These are phyloP conservation scores for Stereocaulon alpinum DNA, from an alignment of 495 filamentous ascomycete species.

Conservation along the genomic window DNA sequence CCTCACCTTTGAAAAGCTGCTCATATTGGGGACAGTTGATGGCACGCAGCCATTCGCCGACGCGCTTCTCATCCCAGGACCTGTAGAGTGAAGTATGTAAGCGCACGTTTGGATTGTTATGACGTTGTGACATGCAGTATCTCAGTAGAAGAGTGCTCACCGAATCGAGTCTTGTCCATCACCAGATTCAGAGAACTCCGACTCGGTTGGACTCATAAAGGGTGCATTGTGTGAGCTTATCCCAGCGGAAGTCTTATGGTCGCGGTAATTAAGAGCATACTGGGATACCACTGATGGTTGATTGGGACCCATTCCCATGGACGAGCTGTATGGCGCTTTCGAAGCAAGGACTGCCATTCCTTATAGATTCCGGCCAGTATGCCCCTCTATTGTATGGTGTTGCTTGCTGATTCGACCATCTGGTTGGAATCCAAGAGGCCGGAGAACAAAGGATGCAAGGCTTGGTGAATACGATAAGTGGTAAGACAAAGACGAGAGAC, in stretches of 20 bases:
- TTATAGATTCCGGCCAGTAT: background rate
- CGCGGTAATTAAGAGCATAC: constrained; percentile 39
- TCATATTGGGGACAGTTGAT: constrained; percentile 93
- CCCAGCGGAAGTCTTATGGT: constrained; percentile 45
- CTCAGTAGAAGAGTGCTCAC: constrained; percentile 38
- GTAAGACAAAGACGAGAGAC: constrained; percentile 8
- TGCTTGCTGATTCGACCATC: background rate
- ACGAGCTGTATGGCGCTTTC: constrained; percentile 62
- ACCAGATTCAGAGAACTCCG: constrained; percentile 77
- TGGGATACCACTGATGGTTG: constrained; percentile 40
- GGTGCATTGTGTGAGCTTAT: constrained; percentile 49
- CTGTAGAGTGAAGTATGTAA: constrained; percentile 26
- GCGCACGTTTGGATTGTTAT: background rate
- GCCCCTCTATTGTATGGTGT: constrained; percentile 3
- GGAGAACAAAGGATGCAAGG: constrained; percentile 11
- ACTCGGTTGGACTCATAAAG: constrained; percentile 83
- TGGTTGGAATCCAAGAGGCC: constrained; percentile 1
- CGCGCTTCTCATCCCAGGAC: constrained; percentile 82
- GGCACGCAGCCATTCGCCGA: constrained; percentile 78
- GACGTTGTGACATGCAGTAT: background rate
- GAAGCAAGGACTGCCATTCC: constrained; percentile 78
- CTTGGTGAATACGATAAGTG: background rate
- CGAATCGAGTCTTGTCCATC: constrained; percentile 50
- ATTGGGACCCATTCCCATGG: constrained; percentile 47
- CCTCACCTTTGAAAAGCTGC: constrained; percentile 66